These are phyloP conservation scores for Staphylotrichum tortipilum DNA, from an alignment of 495 filamentous ascomycete genomes.

Conservation along the genomic window DNA sequence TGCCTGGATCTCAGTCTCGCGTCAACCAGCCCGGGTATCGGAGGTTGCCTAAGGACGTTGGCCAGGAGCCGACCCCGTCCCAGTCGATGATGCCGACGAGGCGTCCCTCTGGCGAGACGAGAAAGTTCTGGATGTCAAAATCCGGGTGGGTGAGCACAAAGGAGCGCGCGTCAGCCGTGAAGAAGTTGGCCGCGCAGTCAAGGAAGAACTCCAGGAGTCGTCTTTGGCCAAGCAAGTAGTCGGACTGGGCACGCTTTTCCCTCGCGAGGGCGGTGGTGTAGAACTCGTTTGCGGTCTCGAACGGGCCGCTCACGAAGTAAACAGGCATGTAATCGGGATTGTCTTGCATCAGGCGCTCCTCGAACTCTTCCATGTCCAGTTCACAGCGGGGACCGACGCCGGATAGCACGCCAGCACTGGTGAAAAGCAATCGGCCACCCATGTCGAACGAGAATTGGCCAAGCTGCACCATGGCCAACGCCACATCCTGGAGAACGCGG, in stretches of 20 bases:
- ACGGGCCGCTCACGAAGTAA: background rate
- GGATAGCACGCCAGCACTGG: background rate
- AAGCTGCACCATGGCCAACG: background rate
- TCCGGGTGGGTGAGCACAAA: conserved; percentile 5
- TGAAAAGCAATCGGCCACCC: background rate
- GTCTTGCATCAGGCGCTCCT: background rate
- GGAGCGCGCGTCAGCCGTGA: background rate
- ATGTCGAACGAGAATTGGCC: background rate
- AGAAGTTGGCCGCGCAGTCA: background rate
- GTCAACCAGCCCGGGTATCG: conserved; percentile 2
- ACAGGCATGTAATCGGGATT: conserved; percentile 1
- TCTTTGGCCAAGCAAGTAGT: background rate
- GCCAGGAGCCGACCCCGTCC: conserved; percentile 6
- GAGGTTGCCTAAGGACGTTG: conserved; percentile 1
- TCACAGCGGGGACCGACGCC: background rate
- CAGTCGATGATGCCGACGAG: conserved; percentile 3
- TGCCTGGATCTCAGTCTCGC: conserved; percentile 3
- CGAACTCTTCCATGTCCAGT: background rate
- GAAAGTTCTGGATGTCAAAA: conserved; percentile 3
- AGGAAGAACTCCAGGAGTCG: background rate
- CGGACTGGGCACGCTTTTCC: background rate
- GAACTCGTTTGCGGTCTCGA: background rate
- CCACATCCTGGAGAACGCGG: background rate
- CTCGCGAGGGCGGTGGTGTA: background rate
- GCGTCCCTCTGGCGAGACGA: background rate